Conservation (phyloP, 805 yeast genomes). For the Barnettozyma salicaria region DNA sequence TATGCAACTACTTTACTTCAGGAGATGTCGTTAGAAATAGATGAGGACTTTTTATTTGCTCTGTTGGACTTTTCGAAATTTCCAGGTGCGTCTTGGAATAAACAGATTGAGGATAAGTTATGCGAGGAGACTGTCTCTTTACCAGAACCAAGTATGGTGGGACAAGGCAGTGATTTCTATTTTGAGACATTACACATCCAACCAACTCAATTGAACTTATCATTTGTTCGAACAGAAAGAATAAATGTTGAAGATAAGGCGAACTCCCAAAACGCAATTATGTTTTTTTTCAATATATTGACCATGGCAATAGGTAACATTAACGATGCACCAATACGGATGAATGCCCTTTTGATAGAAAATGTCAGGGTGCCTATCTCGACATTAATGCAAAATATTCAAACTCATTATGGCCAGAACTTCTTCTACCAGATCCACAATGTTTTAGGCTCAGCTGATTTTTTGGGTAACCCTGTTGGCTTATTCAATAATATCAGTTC, state of each 20-base stretch:
- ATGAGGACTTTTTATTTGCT: constrained; percentile 86
- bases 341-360: constrained; percentile 82
- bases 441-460: constrained; percentile 92
- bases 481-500: constrained; percentile 87
- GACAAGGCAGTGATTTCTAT: constrained; percentile 68
- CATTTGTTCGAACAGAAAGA: constrained; percentile 86
- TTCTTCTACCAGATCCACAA: constrained; percentile 88
- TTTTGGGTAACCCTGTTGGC: constrained; percentile 96
- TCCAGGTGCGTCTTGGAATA: constrained; percentile 79
- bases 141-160: constrained; percentile 60
- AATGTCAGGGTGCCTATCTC: constrained; percentile 85
- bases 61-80: constrained; percentile 71
- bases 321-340: constrained; percentile 90
- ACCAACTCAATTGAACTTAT: constrained; percentile 81
- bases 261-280: constrained; percentile 55
- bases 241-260: constrained; percentile 60
- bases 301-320: constrained; percentile 97
- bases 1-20: constrained; percentile 86
- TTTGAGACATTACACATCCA: constrained; percentile 91
- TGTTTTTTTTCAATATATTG: constrained; percentile 75
- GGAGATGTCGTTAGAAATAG: constrained; percentile 87
- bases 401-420: constrained; percentile 87
- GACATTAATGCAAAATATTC: constrained; percentile 58
- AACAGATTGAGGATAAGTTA: constrained; percentile 37
- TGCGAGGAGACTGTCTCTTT: constrained; percentile 59